Evolutionary conservation across 2,329 filamentous ascomycete species (phyloP).

Genomic region (Didymella pinodella): DNA sequence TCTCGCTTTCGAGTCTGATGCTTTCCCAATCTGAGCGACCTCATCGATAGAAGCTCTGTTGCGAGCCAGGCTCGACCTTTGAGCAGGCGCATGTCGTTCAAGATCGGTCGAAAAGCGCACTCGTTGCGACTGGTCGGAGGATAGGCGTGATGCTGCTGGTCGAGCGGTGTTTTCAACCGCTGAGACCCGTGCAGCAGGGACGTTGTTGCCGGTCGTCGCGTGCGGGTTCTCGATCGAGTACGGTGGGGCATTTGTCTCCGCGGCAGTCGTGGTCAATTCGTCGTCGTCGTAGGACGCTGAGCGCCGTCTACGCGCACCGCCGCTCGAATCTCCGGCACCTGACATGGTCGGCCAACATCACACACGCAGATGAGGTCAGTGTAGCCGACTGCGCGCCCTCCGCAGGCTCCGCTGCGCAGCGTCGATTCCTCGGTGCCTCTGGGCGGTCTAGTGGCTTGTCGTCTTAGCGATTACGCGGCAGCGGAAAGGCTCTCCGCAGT

Average conservation of each 20-base stretch:
- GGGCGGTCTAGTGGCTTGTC: conserved; percentile 31
- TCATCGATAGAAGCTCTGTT: conserved; percentile 27
- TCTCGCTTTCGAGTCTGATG: conserved; percentile 26
- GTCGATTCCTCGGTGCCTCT: conserved; percentile 21
- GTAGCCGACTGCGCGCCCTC: conserved; percentile 5
- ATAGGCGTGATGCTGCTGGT: conserved; percentile 37
- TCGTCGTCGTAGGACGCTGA: conserved; percentile 41
- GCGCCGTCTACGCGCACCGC: conserved; percentile 42
- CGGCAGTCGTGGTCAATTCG: conserved; percentile 21
- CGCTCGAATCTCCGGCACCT: conserved; percentile 36
- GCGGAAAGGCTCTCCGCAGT: conserved; percentile 10
- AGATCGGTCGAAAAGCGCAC: conserved; percentile 51
- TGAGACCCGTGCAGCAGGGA: conserved; percentile 31
- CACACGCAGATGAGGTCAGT: conserved; percentile 19
- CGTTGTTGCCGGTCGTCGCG: conserved; percentile 20
- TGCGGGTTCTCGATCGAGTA: conserved; percentile 27
- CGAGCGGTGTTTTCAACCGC: conserved; percentile 33
- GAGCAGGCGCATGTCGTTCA: conserved; percentile 34
- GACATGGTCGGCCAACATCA: conserved; percentile 42
- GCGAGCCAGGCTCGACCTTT: conserved; percentile 27
- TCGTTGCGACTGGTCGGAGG: conserved; percentile 40
- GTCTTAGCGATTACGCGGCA: conserved; percentile 31
- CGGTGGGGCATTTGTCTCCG: conserved; percentile 22
- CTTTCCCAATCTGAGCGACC: conserved; percentile 22
- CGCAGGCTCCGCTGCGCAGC: conserved; percentile 3